phyloP scores from a whole-genome alignment of 2,329 filamentous ascomycete genomes.

The Dendrostoma leiphaemia region DNA sequence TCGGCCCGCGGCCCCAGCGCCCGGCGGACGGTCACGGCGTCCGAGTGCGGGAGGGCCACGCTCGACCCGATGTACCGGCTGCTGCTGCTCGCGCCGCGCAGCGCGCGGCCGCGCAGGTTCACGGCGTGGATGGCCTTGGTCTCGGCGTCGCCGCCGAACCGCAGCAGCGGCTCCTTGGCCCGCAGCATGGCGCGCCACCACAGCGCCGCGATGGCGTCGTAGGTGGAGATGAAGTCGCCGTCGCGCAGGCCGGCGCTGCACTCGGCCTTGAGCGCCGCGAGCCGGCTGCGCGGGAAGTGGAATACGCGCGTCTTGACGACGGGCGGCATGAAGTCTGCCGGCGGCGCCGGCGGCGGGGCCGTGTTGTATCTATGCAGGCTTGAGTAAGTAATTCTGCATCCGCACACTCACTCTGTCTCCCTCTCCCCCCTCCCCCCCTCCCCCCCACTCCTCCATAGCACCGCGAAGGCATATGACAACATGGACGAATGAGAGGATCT shows the following conservation, averaged over 20 bases:
- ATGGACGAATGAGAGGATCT: no score
- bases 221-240: slow-evolving; percentile 25
- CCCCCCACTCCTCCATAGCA: no score
- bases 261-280: slow-evolving; percentile 20
- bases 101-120: slow-evolving; percentile 22
- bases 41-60: slow-evolving; percentile 20
- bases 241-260: background rate
- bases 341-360: slow-evolving; percentile 21
- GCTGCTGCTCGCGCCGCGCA: slow-evolving; percentile 23
- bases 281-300: slow-evolving; percentile 23
- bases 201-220: slow-evolving; percentile 26
- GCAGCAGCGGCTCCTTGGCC: slow-evolving; percentile 21
- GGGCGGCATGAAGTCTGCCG: slow-evolving; percentile 26
- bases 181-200: slow-evolving; percentile 24
- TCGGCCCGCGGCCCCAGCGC: slow-evolving; percentile 1
- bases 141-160: slow-evolving; percentile 12
- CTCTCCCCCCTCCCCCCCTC: no score
- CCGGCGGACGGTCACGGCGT: slow-evolving; percentile 16
- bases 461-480: no score
- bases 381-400: no score
- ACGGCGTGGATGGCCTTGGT: slow-evolving; percentile 23
- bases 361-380: no score
- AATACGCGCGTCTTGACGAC: slow-evolving; percentile 21
- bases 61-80: slow-evolving; percentile 24
- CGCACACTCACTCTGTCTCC: no score